Percentiles rank a stretch among this genome's conserved stretches.
phyloP scores from a whole-genome alignment of 1,139 yeast genomes.

The Sugiyamaella grinbergsii region DNA sequence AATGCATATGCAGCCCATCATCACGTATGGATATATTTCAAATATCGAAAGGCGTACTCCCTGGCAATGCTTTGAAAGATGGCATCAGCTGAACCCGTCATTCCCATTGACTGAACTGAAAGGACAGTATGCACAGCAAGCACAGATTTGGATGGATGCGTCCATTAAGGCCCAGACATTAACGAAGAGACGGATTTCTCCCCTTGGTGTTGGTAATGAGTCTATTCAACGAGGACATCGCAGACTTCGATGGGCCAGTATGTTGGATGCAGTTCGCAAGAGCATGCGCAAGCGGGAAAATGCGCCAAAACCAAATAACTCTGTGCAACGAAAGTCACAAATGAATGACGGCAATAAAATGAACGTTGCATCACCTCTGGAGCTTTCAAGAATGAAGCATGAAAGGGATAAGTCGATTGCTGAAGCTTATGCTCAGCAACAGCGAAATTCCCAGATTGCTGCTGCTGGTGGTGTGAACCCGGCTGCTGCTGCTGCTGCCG shows the following conservation, averaged over 20 bases:
- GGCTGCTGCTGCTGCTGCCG: conserved; percentile 32
- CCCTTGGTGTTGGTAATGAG: conserved; percentile 87
- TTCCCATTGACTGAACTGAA: conserved; percentile 84
- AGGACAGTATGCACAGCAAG: conserved; percentile 80
- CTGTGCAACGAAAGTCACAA: conserved; percentile 36
- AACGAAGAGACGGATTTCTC: conserved; percentile 83
- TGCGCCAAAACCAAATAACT: conserved; percentile 54
- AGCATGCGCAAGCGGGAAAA: conserved; percentile 85
- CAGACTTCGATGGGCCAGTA: conserved; percentile 89
- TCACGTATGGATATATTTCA: conserved; percentile 72
- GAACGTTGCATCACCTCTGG: conserved; percentile 73
- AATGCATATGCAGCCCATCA: conserved; percentile 67
- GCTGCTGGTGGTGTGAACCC: conserved; percentile 36
- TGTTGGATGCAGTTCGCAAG: conserved; percentile 94
- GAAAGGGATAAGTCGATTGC: conserved; percentile 85
- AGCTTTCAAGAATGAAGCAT: conserved; percentile 73
- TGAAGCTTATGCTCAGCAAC: conserved; percentile 58
- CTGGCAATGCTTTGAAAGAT: conserved; percentile 98
- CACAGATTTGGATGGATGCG: conserved; percentile 90
- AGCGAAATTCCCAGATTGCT: conserved; percentile 45
- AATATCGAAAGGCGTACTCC: conserved; percentile 94
- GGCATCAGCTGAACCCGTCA: conserved; percentile 86
- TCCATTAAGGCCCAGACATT: conserved; percentile 87
- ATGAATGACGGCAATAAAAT: conserved; percentile 36
- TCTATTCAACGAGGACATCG: conserved; percentile 92